Evolutionary conservation across 192 early-diverging fungal species (phyloP).

Genomic region (Podila verticillata): DNA sequence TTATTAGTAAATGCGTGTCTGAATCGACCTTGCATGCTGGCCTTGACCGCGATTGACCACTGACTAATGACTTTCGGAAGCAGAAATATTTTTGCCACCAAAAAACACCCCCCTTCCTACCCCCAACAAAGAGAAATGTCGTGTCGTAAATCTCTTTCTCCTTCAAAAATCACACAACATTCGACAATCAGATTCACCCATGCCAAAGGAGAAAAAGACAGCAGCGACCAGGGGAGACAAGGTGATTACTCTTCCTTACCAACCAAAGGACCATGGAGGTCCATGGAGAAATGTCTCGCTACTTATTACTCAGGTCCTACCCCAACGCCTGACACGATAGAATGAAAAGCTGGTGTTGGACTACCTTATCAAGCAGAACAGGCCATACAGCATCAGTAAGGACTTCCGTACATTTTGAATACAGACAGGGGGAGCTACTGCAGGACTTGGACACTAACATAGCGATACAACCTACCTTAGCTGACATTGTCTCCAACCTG

Average conservation of each 20-base stretch:
- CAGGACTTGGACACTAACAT: not conserved
- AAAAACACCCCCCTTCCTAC: not conserved
- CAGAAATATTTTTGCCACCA: no score
- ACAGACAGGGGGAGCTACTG: not conserved
- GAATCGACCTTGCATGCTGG: no score
- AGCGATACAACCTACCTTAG: constrained; percentile 14
- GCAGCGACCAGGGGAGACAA: constrained; percentile 13
- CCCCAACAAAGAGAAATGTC: not conserved
- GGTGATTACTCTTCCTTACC: not conserved
- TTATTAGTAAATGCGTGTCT: no score
- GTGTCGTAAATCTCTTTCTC: not conserved
- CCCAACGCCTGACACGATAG: constrained; percentile 1
- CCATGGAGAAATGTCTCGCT: not conserved
- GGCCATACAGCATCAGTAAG: constrained; percentile 61
- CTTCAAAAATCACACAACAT: not conserved
- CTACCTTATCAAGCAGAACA: constrained; percentile 56
- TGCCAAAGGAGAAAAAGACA: constrained; percentile 33
- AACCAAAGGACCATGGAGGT: no score
- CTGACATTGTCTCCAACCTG: constrained; percentile 55
- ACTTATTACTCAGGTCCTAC: not conserved
- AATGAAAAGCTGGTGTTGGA: constrained; percentile 55
- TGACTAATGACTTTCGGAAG: no score
- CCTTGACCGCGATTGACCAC: no score
- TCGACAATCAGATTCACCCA: not conserved
- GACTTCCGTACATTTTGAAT: not conserved